Evolutionary conservation across 2,329 filamentous ascomycete genomes (phyloP), one percentile per base, ranked within the genome.

Genomic region (Talaromyces atroroseus): DNA sequence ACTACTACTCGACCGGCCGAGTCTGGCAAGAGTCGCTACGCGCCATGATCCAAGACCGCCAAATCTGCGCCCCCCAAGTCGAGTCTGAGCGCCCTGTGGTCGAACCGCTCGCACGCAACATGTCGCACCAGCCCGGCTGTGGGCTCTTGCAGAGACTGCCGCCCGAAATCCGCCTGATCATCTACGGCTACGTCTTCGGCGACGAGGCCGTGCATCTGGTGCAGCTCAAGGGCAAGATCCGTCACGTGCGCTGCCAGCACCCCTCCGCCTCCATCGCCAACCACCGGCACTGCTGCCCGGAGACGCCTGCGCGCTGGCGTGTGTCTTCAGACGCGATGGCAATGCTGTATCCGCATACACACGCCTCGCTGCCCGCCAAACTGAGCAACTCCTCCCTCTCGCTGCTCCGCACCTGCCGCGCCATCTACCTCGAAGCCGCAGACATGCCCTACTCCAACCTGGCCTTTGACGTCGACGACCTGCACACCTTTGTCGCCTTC

Each of bases 311-410:
- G 4, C 64, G 68, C 23, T 70, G 70, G 70, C 65, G 69, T 8
- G 58, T 61, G 21, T 21, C 44, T 45, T 58, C 58, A 12, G 61
- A 63, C 7, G 34, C 23, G 24, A 61, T 26, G 26, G 5, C n/a
- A n/a, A n/a, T 68, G 34, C 64, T 73, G 18, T 73, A 72, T 59
- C 70, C 70, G 4, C 70, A 73, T 52, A 71, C 70, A 0, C 65
- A 70, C 40, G 51, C 60, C 2, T 40, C 48, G 5, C 64, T 70
- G 11, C 66, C 69, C 0, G 5, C 34, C 1, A 48, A 53, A 4
- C 62, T 73, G 3, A 65, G 63, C 49, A 63, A 64, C 32, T 61
- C 62, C 2, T 59, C 62, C 2, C 49, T 62, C 5, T 36, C 65
- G 1, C 64, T 73, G 0, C 63, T 74, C 6, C 65, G 64, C 20